Conservation (phyloP, 2,329 filamentous ascomycete species). For the Phaeoacremonium minimum region DNA sequence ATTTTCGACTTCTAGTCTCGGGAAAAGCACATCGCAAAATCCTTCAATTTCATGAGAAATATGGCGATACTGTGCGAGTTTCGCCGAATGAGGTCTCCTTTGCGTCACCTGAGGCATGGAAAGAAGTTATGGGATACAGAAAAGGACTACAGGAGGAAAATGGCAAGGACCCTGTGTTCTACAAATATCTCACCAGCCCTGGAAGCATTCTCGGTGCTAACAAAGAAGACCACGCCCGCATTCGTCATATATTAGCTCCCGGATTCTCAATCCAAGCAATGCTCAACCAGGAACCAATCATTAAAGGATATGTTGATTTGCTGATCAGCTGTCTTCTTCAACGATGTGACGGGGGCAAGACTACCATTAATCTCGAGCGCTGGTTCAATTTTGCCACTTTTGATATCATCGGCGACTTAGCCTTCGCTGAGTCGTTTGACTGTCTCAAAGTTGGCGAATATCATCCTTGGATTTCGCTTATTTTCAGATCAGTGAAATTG, state of each 20-base stretch:
- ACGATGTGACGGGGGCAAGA: conserved; percentile 10
- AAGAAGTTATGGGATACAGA: conserved; percentile 5
- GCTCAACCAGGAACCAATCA: conserved; percentile 6
- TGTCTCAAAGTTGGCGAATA: conserved; percentile 2
- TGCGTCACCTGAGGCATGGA: conserved; percentile 2
- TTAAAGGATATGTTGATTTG: conserved; percentile 4
- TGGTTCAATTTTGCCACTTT: conserved; percentile 26
- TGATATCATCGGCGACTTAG: too few relatives aligned
- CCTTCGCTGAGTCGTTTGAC: conserved; percentile 7
- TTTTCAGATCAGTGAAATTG: conserved; percentile 2
- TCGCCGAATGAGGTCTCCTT: conserved; percentile 4
- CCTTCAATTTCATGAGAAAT: conserved; percentile 6
- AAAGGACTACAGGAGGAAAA: conserved; percentile 4
- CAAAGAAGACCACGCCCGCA: conserved; percentile 3
- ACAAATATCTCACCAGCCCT: not conserved
- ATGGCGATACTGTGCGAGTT: conserved; percentile 5
- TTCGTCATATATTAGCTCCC: conserved; percentile 3
- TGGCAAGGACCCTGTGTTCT: conserved; percentile 3
- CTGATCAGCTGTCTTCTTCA: conserved; percentile 17
- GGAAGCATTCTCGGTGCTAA: not conserved
- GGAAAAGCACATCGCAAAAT: too few relatives aligned
- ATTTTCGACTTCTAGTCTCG: too few relatives aligned
- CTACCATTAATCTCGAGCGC: conserved; percentile 13
- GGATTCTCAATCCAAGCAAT: conserved; percentile 6
- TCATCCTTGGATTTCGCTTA: conserved; percentile 5